Conservation (phyloP, 768 basidiomycete genomes). For the Rhodotorula kratochvilovae region DNA sequence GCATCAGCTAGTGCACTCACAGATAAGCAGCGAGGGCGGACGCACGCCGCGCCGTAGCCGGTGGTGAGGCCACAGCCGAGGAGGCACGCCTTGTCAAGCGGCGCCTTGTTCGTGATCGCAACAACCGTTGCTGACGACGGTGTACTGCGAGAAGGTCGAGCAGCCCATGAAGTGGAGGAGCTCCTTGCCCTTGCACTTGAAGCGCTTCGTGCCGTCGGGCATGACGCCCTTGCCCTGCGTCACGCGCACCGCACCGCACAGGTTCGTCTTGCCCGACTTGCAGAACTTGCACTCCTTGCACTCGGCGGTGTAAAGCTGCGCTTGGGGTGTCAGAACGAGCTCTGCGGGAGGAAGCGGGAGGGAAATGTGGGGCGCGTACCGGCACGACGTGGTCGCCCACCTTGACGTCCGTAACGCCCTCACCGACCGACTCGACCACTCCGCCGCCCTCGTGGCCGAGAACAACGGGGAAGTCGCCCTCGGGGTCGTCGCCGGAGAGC, state of each 20-base stretch:
- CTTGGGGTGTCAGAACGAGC: accelerated
- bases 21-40: conserved; percentile 51
- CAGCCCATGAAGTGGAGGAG: conserved; percentile 97
- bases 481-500: conserved; percentile 60
- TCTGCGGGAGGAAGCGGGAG: too few relatives aligned
- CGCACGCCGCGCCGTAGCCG: conserved; percentile 45
- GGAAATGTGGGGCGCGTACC: conserved; percentile 52
- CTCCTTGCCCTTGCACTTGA: conserved; percentile 75
- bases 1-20: too few relatives aligned
- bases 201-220: conserved; percentile 83
- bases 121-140: conserved; percentile 97
- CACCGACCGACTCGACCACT: conserved; percentile 88
- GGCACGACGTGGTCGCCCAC: conserved; percentile 95
- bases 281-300: conserved; percentile 98
- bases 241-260: conserved; percentile 70
- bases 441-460: conserved; percentile 62
- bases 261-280: conserved; percentile 83
- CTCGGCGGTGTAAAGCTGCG: conserved; percentile 54
- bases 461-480: conserved; percentile 54
- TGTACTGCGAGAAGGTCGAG: conserved; percentile 98
- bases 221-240: conserved; percentile 84
- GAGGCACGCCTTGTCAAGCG: conserved; percentile 92
- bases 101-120: conserved; percentile 73
- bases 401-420: conserved; percentile 77
- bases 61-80: conserved; percentile 57